Percentiles rank a stretch among this genome's conserved stretches.
Evolutionary conservation across 306 rosid species (phyloP).

Genomic region (Vigna mungo): DNA sequence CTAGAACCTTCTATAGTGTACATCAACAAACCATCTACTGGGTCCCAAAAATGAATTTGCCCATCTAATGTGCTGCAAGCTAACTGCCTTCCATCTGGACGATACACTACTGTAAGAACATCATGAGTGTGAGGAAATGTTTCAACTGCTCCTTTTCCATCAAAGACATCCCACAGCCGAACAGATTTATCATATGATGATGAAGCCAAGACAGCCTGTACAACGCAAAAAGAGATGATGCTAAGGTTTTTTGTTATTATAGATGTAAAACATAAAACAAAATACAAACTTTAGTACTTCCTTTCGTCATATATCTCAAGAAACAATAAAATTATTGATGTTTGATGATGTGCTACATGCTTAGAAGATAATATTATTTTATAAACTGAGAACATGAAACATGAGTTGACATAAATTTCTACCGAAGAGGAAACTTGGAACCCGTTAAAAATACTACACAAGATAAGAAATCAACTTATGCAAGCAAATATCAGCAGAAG

Average conservation of each 20-base stretch:
- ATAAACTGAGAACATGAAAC: slow-evolving; percentile 20
- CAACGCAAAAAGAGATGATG: slow-evolving; percentile 35
- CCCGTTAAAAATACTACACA: slow-evolving; percentile 2
- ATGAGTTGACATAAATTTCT: slow-evolving; percentile 19
- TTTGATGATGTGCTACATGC: neutral
- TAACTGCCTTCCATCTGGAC: slow-evolving; percentile 96
- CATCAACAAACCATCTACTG: slow-evolving; percentile 85
- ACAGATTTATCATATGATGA: slow-evolving; percentile 95
- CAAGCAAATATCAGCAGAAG: neutral
- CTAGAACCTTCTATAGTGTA: slow-evolving; percentile 90
- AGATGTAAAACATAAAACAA: slow-evolving; percentile 30
- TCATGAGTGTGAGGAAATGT: slow-evolving; percentile 84
- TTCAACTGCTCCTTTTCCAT: slow-evolving; percentile 91
- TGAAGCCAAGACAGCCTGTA: slow-evolving; percentile 84
- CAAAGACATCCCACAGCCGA: slow-evolving; percentile 95
- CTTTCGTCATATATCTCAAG: neutral
- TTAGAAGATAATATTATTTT: slow-evolving; percentile 32
- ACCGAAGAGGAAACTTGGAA: slow-evolving; percentile 4
- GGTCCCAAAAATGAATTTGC: slow-evolving; percentile 97
- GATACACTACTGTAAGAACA: slow-evolving; percentile 87
- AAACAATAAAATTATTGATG: slow-evolving; percentile 14
- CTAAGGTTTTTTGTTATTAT: neutral
- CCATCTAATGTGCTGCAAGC: slow-evolving; percentile 98
- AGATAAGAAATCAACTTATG: slow-evolving; percentile 17
- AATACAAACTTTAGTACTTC: slow-evolving; percentile 27